Conservation (phyloP, 129 eudicot species). For the Lactuca sativa region DNA sequence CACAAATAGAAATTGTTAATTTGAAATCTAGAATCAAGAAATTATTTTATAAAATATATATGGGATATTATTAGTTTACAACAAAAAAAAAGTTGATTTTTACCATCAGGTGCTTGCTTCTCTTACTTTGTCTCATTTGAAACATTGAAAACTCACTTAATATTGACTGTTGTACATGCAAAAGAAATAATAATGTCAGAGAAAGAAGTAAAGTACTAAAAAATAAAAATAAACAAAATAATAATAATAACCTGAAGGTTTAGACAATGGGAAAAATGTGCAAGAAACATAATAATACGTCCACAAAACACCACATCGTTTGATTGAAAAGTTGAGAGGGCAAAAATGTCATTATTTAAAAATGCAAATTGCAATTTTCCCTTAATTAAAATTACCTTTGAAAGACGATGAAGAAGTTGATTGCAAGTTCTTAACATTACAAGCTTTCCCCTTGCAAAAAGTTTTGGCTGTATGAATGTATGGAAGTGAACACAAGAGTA, state of each 20-base stretch:
- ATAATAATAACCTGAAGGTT: slow-evolving; percentile 71
- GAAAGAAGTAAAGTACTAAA: not conserved
- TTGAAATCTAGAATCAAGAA: not conserved
- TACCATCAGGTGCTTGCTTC: slow-evolving; percentile 95
- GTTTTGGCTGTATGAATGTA: slow-evolving; percentile 71
- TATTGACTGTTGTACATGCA: slow-evolving; percentile 74
- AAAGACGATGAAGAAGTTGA: slow-evolving; percentile 93
- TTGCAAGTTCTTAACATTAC: slow-evolving; percentile 98
- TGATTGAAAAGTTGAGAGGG: slow-evolving; percentile 49
- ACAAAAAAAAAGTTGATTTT: slow-evolving; percentile 8
- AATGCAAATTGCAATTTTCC: not conserved
- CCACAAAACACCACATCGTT: slow-evolving; percentile 98
- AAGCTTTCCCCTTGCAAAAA: slow-evolving; percentile 96
- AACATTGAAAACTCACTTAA: slow-evolving; percentile 93
- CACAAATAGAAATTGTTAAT: not conserved
- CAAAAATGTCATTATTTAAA: not conserved
- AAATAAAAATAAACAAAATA: slow-evolving; percentile 1
- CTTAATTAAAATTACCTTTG: slow-evolving; percentile 59
- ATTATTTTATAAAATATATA: too few species aligned
- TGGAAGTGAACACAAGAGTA: slow-evolving; percentile 14
- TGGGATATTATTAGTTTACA: not conserved
- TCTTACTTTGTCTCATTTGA: slow-evolving; percentile 94
- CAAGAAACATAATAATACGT: slow-evolving; percentile 94
- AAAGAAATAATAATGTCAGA: not conserved
- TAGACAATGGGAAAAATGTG: slow-evolving; percentile 75